Base-by-base conservation (phyloP, 352 stramenopile species). In the Globisporangium takayamanum region DNA sequence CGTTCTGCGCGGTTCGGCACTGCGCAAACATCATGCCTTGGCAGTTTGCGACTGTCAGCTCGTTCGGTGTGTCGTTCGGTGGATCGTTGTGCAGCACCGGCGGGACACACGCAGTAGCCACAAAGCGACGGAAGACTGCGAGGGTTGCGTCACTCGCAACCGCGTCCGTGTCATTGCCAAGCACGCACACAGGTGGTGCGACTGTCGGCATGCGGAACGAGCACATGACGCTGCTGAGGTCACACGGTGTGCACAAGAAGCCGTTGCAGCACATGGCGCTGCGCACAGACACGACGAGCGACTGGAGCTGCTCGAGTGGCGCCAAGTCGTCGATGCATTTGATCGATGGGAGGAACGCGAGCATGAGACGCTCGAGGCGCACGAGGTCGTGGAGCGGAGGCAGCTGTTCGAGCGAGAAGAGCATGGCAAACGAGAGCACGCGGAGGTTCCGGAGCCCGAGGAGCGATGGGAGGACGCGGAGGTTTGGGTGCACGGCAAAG, bases 191-290 rank as follows among this genome's bases (percentile, higher is more conserved):
- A 12, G 48, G 8, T 33, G 36, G 33, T 11, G 37, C 28, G 3
- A 55, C 25, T 25, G 48, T 25, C 26, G 48, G 48, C 48, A 28
- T 15, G 26, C 48, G 33, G 48, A 22, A 53, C 37, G 37, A 44
- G 14, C 14, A 44, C 37, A 44, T 44, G 39, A 56, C 18, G 49
- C 50, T 70, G 2, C 10, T 62, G 11, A 80, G 51, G 57, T 75
- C 46, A 52, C 72, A 80, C 6, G 10, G 28, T 14, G 39, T 51
- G n/a, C 53, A 49, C 10, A 74, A 48, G 42, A 76, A 76, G 10
- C 71, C 71, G 48, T 76, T 67, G 39, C 66, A 76, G 56, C 63
- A 69, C 30, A 66, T 62, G 15, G 41, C 20, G 37, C 58, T 57
- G 6, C 55, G 48, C 7, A 52, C 47, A 7, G 36, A 39, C 15